Base-by-base conservation (phyloP, 2,329 filamentous ascomycete genomes). In the Neurospora sp. region DNA sequence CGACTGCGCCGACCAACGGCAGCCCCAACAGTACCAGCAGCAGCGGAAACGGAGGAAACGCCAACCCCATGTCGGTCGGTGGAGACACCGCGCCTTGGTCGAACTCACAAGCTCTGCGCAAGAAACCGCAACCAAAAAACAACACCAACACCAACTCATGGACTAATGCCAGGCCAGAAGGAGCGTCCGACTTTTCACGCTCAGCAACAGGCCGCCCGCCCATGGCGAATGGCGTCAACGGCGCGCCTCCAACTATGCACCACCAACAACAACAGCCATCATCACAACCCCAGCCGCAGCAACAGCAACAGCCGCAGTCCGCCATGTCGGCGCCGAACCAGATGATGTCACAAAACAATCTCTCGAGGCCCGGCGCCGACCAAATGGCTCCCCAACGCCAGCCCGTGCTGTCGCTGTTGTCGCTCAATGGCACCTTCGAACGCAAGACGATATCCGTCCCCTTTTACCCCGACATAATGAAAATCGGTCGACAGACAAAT, bases 401-500 rank as follows among this genome's bases (percentile, higher is more conserved):
- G 68, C 93, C 93, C 0, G 90, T 97, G 28, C 86, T 97, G 58
- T 93, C 93, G 72, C 87, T 99, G 5, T 82, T 95, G 6, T 96
- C 96, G 0, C 89, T 98, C 76, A 99, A 99, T 78, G 93, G 93
- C 71, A 98, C 95, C 1, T 99, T 99, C 78, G 96, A 98, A 80
- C 90, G 93, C 77, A 99, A 99, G 82, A 96, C 94, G 62, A 98
- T 99, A 75, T 92, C 88, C 40, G 93, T 99, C 2, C 96, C 96
- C 0, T 97, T 92, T 78, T 92, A 88, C 73, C 96, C 96, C n/a
- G 95, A 98, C n/a, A 91, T 92, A 52, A 84, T 99, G 67, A 90
- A 93, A 73, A 97, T 99, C 77, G 96, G 96, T 66, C 91, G 96
- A 67, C 96, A 99, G 81, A 99, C 96, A 23, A 99, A 99, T 80